A percentile compares a stretch with the other conserved stretches of the same genome.
Conservation (phyloP, 2,329 filamentous ascomycete genomes). For the Hypoxylon sp. region DNA sequence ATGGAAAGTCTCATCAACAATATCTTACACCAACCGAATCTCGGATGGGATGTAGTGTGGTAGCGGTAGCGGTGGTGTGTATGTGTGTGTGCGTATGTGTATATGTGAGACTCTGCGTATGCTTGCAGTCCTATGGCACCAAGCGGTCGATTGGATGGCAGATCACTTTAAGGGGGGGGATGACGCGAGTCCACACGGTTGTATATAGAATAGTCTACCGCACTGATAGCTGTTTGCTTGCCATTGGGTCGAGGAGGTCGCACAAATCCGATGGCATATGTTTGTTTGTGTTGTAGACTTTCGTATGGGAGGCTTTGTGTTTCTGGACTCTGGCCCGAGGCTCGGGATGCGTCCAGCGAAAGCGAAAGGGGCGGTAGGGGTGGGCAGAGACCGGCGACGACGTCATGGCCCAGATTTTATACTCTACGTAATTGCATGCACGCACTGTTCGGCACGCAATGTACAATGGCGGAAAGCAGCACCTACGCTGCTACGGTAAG, state of each 20-base stretch:
- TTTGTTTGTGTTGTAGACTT: conserved; percentile 25
- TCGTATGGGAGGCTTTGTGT: conserved; percentile 20
- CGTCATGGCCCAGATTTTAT: conserved; percentile 17
- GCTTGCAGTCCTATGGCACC: conserved; percentile 32
- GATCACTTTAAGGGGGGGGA: conserved; percentile 36
- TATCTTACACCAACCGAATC: conserved; percentile 35
- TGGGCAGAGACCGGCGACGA: conserved; percentile 14
- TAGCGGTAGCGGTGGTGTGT: conserved; percentile 1
- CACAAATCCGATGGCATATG: conserved; percentile 35
- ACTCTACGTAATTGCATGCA: conserved; percentile 10
- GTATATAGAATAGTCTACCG: conserved; percentile 37
- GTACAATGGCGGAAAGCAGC: background rate
- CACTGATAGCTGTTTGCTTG: conserved; percentile 41
- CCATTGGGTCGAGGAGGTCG: conserved; percentile 40
- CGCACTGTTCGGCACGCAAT: background rate
- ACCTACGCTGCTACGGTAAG: background rate
- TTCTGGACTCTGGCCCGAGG: conserved; percentile 26
- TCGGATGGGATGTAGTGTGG: conserved; percentile 17
- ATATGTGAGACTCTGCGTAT: conserved; percentile 24
- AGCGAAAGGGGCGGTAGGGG: background rate
- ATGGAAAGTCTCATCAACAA: conserved; percentile 5
- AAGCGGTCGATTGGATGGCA: conserved; percentile 35
- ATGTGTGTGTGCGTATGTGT: conserved; percentile 11
- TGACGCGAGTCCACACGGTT: conserved; percentile 25
- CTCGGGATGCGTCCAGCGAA: conserved; percentile 24